These are phyloP conservation scores for Aspergillus quadrilineatus DNA, from an alignment of 2,329 filamentous ascomycete genomes.

Conservation along the genomic window DNA sequence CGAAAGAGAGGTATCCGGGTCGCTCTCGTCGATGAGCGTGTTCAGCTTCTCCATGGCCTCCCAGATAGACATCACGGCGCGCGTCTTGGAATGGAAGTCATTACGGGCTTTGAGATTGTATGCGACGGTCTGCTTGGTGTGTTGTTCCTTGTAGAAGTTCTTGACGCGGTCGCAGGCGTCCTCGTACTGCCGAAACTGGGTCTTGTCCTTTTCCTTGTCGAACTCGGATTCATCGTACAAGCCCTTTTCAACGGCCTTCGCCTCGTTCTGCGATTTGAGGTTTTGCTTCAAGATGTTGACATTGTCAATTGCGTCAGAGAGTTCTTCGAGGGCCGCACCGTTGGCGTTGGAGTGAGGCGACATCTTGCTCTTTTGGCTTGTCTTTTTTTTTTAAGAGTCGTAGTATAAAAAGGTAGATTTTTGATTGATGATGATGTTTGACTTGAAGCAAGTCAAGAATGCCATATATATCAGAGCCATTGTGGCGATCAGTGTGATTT, in stretches of 20 bases:
- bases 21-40: constrained; percentile 84
- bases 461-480: constrained; percentile 3
- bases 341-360: constrained; percentile 52
- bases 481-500: constrained; percentile 3
- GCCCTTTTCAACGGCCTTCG: constrained; percentile 34
- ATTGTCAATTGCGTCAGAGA: constrained; percentile 59
- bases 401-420: not conserved
- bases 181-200: constrained; percentile 78
- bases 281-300: constrained; percentile 61
- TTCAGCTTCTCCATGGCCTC: constrained; percentile 90
- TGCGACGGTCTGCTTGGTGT: constrained; percentile 57
- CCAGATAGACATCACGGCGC: constrained; percentile 82
- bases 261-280: constrained; percentile 43
- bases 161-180: constrained; percentile 81
- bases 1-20: constrained; percentile 81
- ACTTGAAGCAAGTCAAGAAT: not conserved
- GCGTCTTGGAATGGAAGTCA: constrained; percentile 64
- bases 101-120: constrained; percentile 83
- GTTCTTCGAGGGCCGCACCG: constrained; percentile 57
- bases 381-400: not conserved
- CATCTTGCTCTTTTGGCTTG: constrained; percentile 20
- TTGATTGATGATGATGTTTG: not conserved
- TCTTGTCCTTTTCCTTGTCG: constrained; percentile 74
- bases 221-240: constrained; percentile 63
- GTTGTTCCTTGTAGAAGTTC: constrained; percentile 75